Conservation (phyloP, 148 eudicot species). For the Rheum nobile region DNA sequence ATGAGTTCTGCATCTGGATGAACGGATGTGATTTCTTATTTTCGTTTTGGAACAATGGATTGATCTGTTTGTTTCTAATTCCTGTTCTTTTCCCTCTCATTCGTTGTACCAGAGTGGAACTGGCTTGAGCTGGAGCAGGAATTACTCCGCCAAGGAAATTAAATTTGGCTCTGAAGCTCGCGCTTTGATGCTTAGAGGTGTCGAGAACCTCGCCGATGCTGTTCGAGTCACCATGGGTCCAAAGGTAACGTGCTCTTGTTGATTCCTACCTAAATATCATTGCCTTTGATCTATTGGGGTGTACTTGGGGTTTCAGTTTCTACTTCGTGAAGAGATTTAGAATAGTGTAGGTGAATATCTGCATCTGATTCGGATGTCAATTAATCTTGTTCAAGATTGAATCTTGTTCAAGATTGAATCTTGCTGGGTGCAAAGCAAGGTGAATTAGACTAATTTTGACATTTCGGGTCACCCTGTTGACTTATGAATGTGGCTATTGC, state of each 20-base stretch:
- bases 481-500: not conserved
- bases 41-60: not conserved
- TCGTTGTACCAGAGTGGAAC: conserved; percentile 31
- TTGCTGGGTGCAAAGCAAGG: not conserved
- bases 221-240: conserved; percentile 99
- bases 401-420: too few species aligned
- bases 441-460: not conserved
- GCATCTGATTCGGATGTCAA: not conserved
- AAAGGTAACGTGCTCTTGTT: conserved; percentile 32
- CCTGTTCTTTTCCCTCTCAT: not conserved
- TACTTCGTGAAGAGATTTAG: not conserved
- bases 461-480: not conserved
- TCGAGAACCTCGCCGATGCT: conserved; percentile 93
- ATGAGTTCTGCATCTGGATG: not conserved
- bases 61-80: not conserved
- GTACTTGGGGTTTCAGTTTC: not conserved
- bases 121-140: conserved; percentile 64
- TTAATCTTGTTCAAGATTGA: not conserved
- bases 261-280: not conserved
- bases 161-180: conserved; percentile 91
- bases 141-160: conserved; percentile 88
- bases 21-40: not conserved
- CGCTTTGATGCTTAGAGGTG: conserved; percentile 74
- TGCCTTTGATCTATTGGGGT: not conserved
- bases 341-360: not conserved